Base-by-base conservation (phyloP, 306 rosid genomes). In the Castanea mollissima region DNA sequence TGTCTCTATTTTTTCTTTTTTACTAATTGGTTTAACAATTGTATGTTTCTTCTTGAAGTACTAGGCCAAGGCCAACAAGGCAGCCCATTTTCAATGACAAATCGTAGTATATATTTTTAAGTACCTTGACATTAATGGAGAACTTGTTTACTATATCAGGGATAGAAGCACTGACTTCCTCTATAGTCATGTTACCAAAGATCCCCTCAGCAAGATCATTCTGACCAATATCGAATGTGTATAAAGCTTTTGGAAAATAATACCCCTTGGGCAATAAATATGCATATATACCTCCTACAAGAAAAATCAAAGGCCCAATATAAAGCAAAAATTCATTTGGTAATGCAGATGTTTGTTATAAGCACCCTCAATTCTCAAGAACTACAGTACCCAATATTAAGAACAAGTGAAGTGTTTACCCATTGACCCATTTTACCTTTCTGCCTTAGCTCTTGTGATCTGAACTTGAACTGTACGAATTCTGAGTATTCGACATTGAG, bases 81-180 rank as follows among this genome's bases (percentile, higher is more conserved):
- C 62, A 57, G 11, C 62, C 62, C 27, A 57, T 57, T 57, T 19
- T 20, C 29, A 57, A 57, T 57, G 27, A 27, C 5, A 38, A 38
- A 38, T 62, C 19, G 15, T 62, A 14, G 69, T 14, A 6, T 49
- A 41, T 23, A 76, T 51, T 74, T 52, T 74, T 52, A 85, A 38
- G 7, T 38, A 38, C 92, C 91, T 74, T 84, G 7, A 90, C 57
- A 78, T 80, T 80, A 7, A n/a, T 71, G 82, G 19, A 76, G 80
- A 15, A 86, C 44, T 35, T 35, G 44, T 38, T 38, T 38, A 38
- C 44, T 7, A 38, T 38, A 38, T 38, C 41, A 6, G 9, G 41
- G 41, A 35, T 6, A 35, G 9, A 35, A 35, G 2, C 41, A 35
- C 0, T 35, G 41, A 35, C 70, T 78, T 87, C 73, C 34, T 63